Evolutionary conservation across 495 filamentous ascomycete genomes (phyloP).

Genomic region (Penicillium coffeae): DNA sequence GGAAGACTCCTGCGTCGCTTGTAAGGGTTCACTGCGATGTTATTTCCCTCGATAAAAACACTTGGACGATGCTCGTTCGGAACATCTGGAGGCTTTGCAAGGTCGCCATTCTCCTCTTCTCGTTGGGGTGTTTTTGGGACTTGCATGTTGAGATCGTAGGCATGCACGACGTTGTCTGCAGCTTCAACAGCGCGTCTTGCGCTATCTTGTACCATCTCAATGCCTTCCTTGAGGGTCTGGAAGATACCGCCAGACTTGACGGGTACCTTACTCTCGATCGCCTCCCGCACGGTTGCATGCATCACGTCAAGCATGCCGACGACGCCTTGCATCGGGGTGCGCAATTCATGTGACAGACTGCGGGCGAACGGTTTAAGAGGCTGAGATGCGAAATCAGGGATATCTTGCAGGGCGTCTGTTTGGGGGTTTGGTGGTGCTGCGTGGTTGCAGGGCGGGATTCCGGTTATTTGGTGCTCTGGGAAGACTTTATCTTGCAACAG

Average conservation of each 20-base stretch:
- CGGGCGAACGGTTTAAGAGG: slow-evolving; percentile 75
- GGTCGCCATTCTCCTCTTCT: slow-evolving; percentile 36
- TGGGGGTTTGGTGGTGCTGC: slow-evolving; percentile 37
- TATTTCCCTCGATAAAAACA: slow-evolving; percentile 43
- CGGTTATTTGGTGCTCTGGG: slow-evolving; percentile 3
- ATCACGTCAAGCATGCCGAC: slow-evolving; percentile 85
- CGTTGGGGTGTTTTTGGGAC: slow-evolving; percentile 56
- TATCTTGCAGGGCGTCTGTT: slow-evolving; percentile 15
- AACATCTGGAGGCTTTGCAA: slow-evolving; percentile 20
- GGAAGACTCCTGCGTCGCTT: slow-evolving; percentile 50
- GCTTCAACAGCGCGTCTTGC: slow-evolving; percentile 75
- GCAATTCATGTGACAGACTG: slow-evolving; percentile 73
- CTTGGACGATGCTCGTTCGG: slow-evolving; percentile 32
- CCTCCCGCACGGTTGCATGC: slow-evolving; percentile 74
- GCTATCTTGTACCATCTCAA: slow-evolving; percentile 79
- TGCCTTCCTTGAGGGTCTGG: slow-evolving; percentile 63
- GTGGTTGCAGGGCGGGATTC: slow-evolving; percentile 7
- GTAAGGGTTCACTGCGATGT: slow-evolving; percentile 44
- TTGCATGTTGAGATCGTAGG: slow-evolving; percentile 84
- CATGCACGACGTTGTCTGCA: slow-evolving; percentile 81
- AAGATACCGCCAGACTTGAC: slow-evolving; percentile 53
- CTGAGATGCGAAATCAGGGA: slow-evolving; percentile 46
- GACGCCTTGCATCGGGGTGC: slow-evolving; percentile 83
- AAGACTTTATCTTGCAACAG: slow-evolving; percentile 27
- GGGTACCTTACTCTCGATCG: slow-evolving; percentile 53